These are phyloP conservation scores for Pichia paraexigua DNA, from an alignment of 805 yeast species.

Conservation along the genomic window DNA sequence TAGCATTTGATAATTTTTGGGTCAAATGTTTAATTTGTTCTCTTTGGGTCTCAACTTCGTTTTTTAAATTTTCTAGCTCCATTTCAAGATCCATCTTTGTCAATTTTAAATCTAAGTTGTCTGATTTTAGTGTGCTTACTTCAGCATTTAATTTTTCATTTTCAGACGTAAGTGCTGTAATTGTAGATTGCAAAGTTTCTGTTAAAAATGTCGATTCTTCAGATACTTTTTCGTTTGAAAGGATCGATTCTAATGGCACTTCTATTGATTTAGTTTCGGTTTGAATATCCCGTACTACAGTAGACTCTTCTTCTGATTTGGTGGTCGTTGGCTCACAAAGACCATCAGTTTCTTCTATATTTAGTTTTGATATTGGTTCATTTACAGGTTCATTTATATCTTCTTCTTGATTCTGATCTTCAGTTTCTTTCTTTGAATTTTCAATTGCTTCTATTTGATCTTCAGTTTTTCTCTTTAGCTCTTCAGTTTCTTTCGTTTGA, in stretches of 20 bases:
- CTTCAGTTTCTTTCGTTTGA: not conserved
- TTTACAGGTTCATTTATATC: not conserved
- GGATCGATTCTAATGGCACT: slow-evolving; percentile 12
- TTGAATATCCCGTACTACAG: not conserved
- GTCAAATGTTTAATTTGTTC: slow-evolving; percentile 18
- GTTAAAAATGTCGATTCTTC: slow-evolving; percentile 20
- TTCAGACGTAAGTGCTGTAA: slow-evolving; percentile 27
- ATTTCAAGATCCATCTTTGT: slow-evolving; percentile 27
- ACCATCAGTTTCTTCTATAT: not conserved
- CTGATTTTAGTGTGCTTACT: slow-evolving; percentile 12
- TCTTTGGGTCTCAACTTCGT: slow-evolving; percentile 28
- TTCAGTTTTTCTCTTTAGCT: too few species aligned
- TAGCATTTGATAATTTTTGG: slow-evolving; percentile 26
- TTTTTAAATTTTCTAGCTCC: slow-evolving; percentile 31
- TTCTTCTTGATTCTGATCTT: not conserved
- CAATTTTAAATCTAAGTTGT: slow-evolving; percentile 22
- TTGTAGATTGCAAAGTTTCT: slow-evolving; percentile 26
- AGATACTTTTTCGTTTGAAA: slow-evolving; percentile 8
- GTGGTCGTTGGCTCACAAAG: not conserved
- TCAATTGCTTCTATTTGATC: not conserved
- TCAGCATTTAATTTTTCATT: slow-evolving; percentile 14
- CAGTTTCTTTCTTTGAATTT: not conserved
- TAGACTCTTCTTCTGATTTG: not conserved
- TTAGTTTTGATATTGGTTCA: not conserved
- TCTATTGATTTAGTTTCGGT: not conserved